These are phyloP conservation scores for Pyrenula aspistea DNA, from an alignment of 495 filamentous ascomycete genomes.

Conservation along the genomic window DNA sequence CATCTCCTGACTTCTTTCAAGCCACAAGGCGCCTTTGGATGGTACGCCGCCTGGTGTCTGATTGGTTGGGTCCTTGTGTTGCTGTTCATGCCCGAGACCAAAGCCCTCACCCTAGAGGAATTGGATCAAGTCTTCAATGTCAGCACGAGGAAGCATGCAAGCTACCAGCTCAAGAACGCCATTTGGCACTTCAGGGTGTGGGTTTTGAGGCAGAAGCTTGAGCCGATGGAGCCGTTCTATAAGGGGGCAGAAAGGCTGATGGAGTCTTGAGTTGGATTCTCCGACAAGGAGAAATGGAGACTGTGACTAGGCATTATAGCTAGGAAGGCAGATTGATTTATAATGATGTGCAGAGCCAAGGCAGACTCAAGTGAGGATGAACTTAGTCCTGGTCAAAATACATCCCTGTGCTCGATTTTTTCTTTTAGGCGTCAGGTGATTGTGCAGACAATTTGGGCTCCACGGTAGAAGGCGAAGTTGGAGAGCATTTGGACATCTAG, in stretches of 20 bases:
- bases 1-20: conserved; percentile 33
- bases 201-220: conserved; percentile 34
- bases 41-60: conserved; percentile 49
- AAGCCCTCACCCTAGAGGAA: conserved; percentile 40
- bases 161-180: conserved; percentile 32
- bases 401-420: no score
- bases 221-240: conserved; percentile 32
- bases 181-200: conserved; percentile 40
- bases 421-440: no score
- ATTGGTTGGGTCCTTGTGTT: conserved; percentile 44
- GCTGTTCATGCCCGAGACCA: conserved; percentile 46
- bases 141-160: conserved; percentile 33
- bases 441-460: no score
- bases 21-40: conserved; percentile 45
- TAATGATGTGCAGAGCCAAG: no score
- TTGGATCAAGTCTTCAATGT: conserved; percentile 42
- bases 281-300: no score
- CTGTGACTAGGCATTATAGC: no score
- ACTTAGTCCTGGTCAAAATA: no score
- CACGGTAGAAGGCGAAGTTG: no score
- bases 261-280: conserved; percentile 15
- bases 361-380: no score
- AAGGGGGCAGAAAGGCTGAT: conserved; percentile 20
- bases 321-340: no score
- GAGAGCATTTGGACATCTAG: no score